These are phyloP conservation scores for Rubroboletus pulcherrimus DNA, from an alignment of 768 basidiomycete species.

Conservation along the genomic window DNA sequence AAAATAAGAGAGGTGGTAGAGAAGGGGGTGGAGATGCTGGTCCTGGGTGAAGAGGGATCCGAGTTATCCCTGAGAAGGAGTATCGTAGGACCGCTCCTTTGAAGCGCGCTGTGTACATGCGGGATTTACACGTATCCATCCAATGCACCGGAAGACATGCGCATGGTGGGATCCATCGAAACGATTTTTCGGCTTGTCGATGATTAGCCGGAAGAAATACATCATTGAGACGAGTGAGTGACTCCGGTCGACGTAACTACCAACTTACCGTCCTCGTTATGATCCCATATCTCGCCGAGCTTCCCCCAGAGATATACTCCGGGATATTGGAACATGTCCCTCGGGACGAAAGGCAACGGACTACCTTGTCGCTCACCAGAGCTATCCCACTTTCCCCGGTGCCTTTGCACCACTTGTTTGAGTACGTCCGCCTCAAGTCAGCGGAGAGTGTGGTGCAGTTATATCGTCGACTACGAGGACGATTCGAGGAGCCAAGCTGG, in stretches of 20 bases:
- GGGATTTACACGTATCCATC: background rate
- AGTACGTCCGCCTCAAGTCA: constrained; percentile 47
- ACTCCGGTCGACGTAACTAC: background rate
- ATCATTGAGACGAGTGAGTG: background rate
- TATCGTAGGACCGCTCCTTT: constrained; percentile 27
- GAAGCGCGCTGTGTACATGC: background rate
- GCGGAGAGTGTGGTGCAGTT: constrained; percentile 53
- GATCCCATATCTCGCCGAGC: constrained; percentile 24
- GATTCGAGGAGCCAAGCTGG: constrained; percentile 33
- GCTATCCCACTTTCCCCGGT: constrained; percentile 62
- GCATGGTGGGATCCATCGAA: background rate
- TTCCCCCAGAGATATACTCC: constrained; percentile 69
- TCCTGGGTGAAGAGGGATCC: constrained; percentile 31
- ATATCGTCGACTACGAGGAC: constrained; percentile 50
- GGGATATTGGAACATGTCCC: constrained; percentile 54
- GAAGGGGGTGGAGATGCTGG: constrained; percentile 46
- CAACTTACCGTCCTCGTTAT: constrained; percentile 7
- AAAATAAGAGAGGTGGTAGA: constrained; percentile 45
- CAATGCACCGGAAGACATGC: background rate
- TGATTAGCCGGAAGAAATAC: background rate
- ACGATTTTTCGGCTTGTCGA: background rate
- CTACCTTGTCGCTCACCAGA: constrained; percentile 55
- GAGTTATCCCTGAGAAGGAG: constrained; percentile 26
- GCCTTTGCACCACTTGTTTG: constrained; percentile 54
- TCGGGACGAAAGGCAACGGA: constrained; percentile 42